These are phyloP conservation scores for Fagus sylvatica DNA, from an alignment of 306 rosid species.

Conservation along the genomic window DNA sequence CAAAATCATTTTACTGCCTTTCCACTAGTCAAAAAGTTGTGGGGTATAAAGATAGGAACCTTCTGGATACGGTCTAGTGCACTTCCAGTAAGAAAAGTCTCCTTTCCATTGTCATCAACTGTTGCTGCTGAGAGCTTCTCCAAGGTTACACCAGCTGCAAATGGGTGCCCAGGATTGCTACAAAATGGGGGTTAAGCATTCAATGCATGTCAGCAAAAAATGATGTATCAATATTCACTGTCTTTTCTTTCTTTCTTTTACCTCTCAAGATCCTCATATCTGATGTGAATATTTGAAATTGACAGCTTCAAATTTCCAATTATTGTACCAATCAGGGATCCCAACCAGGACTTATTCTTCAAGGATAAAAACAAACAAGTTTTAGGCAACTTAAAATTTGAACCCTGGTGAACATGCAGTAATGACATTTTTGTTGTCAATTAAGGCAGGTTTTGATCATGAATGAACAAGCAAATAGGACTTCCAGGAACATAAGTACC, in stretches of 20 bases:
- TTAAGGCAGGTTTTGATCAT: background rate
- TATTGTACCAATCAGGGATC: constrained; percentile 87
- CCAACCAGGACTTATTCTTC: constrained; percentile 94
- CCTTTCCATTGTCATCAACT: constrained; percentile 81
- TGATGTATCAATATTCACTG: background rate
- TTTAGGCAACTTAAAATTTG: constrained; percentile 17
- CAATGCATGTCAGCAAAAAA: constrained; percentile 13
- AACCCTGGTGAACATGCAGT: background rate
- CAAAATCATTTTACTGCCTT: no score
- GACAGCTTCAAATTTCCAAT: constrained; percentile 95
- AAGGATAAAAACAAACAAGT: constrained; percentile 16
- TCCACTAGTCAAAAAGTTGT: no score
- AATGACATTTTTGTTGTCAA: background rate
- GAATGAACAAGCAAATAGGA: background rate
- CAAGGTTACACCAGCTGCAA: constrained; percentile 90
- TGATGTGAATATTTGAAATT: constrained; percentile 87
- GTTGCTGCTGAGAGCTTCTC: constrained; percentile 90
- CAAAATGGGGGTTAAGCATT: constrained; percentile 40
- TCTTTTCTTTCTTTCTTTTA: background rate
- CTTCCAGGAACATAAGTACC: background rate
- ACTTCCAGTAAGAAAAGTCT: constrained; percentile 86
- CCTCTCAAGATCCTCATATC: constrained; percentile 98
- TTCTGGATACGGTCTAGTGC: constrained; percentile 78
- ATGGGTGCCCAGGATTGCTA: constrained; percentile 95
- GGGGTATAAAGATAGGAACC: constrained; percentile 39